phyloP scores from a whole-genome alignment of 177 flowering plant genomes.

The Vitis hybrid region DNA sequence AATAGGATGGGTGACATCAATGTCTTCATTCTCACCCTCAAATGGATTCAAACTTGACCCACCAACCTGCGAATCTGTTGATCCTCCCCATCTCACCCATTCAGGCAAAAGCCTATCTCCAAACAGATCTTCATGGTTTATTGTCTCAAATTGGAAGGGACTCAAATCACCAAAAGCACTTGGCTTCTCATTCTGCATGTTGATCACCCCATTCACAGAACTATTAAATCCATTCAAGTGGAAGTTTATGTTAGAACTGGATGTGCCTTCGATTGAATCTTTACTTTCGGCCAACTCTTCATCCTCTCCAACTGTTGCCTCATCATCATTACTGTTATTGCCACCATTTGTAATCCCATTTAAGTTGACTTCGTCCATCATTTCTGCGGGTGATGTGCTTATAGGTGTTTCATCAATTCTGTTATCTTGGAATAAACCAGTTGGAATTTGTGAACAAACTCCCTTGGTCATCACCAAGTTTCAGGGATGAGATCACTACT shows the following conservation, averaged over 20 bases:
- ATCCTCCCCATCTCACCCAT: slow-evolving; percentile 80
- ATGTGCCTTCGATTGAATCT: slow-evolving; percentile 32
- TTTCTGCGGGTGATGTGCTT: slow-evolving; percentile 55
- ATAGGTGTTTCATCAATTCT: slow-evolving; percentile 45
- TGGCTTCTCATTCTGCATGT: slow-evolving; percentile 23
- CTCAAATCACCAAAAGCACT: slow-evolving; percentile 34
- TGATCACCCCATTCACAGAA: slow-evolving; percentile 21
- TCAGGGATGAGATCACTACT: slow-evolving; percentile 90
- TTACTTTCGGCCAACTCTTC: slow-evolving; percentile 59
- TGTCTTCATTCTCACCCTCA: slow-evolving; percentile 26
- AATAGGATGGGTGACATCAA: slow-evolving; percentile 13
- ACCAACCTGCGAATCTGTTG: slow-evolving; percentile 53
- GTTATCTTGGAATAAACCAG: slow-evolving; percentile 92
- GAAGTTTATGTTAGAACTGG: slow-evolving; percentile 33
- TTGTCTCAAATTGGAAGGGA: slow-evolving; percentile 43
- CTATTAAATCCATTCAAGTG: slow-evolving; percentile 15
- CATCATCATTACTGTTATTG: slow-evolving; percentile 81
- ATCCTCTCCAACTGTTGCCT: slow-evolving; percentile 86
- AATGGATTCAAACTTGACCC: slow-evolving; percentile 66
- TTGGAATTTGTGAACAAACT: slow-evolving; percentile 93
- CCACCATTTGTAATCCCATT: slow-evolving; percentile 58
- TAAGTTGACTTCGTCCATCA: slow-evolving; percentile 70
- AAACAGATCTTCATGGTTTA: slow-evolving; percentile 44
- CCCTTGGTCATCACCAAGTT: slow-evolving; percentile 91
- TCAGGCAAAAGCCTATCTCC: slow-evolving; percentile 65